Evolutionary conservation across 2,329 filamentous ascomycete genomes (phyloP).

Genomic region (Calonectria henricotiae): DNA sequence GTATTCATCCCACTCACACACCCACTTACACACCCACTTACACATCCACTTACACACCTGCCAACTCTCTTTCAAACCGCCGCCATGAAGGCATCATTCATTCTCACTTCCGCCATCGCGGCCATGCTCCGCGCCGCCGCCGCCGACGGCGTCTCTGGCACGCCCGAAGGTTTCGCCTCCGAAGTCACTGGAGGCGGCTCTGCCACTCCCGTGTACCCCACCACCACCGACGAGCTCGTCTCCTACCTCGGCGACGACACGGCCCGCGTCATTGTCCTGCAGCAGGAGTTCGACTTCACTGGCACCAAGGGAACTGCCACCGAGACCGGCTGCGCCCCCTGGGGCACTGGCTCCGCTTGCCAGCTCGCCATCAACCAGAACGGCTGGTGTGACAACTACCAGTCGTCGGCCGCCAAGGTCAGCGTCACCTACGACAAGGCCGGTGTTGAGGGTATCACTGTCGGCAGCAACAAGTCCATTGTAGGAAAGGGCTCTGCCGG

Average conservation of each 20-base stretch:
- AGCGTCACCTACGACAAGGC: conserved; percentile 69
- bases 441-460: conserved; percentile 66
- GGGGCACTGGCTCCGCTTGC: conserved; percentile 68
- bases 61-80: not conserved
- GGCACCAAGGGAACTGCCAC: conserved; percentile 69
- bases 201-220: conserved; percentile 70
- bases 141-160: conserved; percentile 60
- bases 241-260: conserved; percentile 71
- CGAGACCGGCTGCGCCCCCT: conserved; percentile 72
- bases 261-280: conserved; percentile 72
- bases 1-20: not conserved
- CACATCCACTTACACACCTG: not conserved
- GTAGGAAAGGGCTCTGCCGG: conserved; percentile 69
- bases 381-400: conserved; percentile 73
- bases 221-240: conserved; percentile 70
- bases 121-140: conserved; percentile 58
- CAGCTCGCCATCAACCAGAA: conserved; percentile 75
- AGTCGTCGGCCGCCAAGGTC: conserved; percentile 66
- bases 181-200: conserved; percentile 75
- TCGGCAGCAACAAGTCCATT: conserved; percentile 73
- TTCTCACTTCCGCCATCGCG: conserved; percentile 43
- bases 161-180: conserved; percentile 63
- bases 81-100: conserved; percentile 36
- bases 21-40: no score
- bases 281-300: conserved; percentile 72